These are phyloP conservation scores for Peronospora farinosa DNA, from an alignment of 352 stramenopile genomes.

Conservation along the genomic window DNA sequence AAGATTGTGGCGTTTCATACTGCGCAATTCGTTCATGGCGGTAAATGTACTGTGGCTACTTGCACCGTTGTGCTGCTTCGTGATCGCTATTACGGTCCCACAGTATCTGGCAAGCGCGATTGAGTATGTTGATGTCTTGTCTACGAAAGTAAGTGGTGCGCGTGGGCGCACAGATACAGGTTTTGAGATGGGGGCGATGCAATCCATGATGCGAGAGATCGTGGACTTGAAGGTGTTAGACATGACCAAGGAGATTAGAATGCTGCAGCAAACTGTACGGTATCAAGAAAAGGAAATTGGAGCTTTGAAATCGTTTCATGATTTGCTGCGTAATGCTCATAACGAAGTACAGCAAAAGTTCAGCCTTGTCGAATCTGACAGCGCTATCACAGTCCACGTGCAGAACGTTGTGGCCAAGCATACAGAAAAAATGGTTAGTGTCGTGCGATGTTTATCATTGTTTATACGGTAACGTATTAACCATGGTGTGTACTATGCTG, in stretches of 20 bases:
- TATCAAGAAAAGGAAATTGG: conserved; percentile 57
- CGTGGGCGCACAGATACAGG: conserved; percentile 15
- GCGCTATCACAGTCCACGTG: conserved; percentile 57
- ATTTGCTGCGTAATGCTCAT: conserved; percentile 47
- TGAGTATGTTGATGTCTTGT: conserved; percentile 62
- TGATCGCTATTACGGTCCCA: conserved; percentile 60
- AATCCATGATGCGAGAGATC: conserved; percentile 57
- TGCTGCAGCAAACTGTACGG: conserved; percentile 45
- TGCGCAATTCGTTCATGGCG: conserved; percentile 69
- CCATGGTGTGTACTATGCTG: background rate
- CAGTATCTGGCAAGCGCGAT: conserved; percentile 64
- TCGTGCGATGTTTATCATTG: background rate
- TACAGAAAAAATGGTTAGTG: conserved; percentile 54
- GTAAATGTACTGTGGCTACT: conserved; percentile 73
- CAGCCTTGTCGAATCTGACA: conserved; percentile 48
- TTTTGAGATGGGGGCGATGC: conserved; percentile 54
- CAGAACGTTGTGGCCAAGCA: conserved; percentile 59
- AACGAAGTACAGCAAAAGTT: conserved; percentile 56
- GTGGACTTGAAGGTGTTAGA: conserved; percentile 57
- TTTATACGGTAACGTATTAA: background rate
- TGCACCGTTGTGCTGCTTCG: conserved; percentile 58
- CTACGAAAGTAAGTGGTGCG: conserved; percentile 30
- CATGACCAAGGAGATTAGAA: conserved; percentile 46
- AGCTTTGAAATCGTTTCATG: conserved; percentile 48
- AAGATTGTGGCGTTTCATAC: conserved; percentile 41